A percentile compares a stretch with the other conserved stretches of the same genome.
Evolutionary conservation across 495 filamentous ascomycete genomes (phyloP).

Genomic region (Penicillium canariense): DNA sequence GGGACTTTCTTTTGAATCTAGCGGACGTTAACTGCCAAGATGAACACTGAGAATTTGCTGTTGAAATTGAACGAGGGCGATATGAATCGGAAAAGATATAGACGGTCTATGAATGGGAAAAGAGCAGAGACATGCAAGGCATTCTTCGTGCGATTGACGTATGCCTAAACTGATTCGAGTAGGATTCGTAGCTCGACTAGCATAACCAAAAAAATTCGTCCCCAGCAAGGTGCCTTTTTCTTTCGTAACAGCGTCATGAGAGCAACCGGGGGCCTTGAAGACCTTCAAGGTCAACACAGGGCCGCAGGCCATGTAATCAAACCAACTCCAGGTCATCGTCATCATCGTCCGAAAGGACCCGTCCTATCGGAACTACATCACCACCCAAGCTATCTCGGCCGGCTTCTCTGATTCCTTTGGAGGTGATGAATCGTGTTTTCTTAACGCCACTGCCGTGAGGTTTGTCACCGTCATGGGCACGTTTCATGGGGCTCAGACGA

Average conservation of each 20-base stretch:
- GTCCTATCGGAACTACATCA: slow-evolving; percentile 27
- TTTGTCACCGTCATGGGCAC: slow-evolving; percentile 34
- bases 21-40: background rate
- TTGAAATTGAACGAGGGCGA: too few species aligned
- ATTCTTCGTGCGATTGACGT: background rate
- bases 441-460: slow-evolving; percentile 50
- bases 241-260: slow-evolving; percentile 18
- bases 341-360: slow-evolving; percentile 37
- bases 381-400: slow-evolving; percentile 71
- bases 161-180: background rate
- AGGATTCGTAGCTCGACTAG: background rate
- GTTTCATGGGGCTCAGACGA: slow-evolving; percentile 69
- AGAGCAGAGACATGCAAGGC: background rate
- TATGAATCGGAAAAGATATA: background rate
- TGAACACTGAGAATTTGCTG: background rate
- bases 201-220: slow-evolving; percentile 10
- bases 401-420: slow-evolving; percentile 72
- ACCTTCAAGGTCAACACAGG: background rate
- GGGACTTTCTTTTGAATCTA: background rate
- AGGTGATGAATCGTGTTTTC: slow-evolving; percentile 80
- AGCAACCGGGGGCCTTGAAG: background rate
- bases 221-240: slow-evolving; percentile 11
- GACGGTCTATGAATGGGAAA: background rate
- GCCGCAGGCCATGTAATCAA: slow-evolving; percentile 20
- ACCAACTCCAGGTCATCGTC: slow-evolving; percentile 56